phyloP scores from a whole-genome alignment of 202 grass and related monocot species.

The Bolboschoenoplectus hybrid region DNA sequence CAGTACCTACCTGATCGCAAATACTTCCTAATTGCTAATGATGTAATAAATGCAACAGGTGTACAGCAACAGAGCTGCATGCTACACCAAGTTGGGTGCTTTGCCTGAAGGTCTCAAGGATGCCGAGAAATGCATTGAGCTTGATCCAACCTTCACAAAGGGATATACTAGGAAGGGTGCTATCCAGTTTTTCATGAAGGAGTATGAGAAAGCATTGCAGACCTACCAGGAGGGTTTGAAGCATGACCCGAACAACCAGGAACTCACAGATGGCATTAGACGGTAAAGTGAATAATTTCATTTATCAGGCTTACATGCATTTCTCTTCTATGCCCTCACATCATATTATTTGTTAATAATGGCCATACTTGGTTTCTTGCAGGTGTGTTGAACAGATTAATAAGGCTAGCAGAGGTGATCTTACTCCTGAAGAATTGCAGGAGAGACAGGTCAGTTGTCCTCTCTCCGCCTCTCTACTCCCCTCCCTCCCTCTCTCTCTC shows the following conservation, averaged over 20 bases:
- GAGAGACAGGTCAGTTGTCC: constrained; percentile 75
- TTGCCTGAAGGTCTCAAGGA: constrained; percentile 95
- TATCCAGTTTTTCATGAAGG: constrained; percentile 95
- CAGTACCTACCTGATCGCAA: background rate
- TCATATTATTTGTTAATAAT: background rate
- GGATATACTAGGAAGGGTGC: constrained; percentile 93
- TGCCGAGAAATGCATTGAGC: constrained; percentile 85
- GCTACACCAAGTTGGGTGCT: constrained; percentile 84
- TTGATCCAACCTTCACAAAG: constrained; percentile 86
- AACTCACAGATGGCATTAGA: constrained; percentile 73
- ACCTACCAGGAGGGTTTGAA: constrained; percentile 90
- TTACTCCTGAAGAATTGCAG: constrained; percentile 76
- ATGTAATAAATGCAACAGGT: constrained; percentile 48
- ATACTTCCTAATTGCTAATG: background rate
- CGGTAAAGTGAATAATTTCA: constrained; percentile 38
- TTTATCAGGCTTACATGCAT: background rate
- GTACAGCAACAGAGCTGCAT: constrained; percentile 93
- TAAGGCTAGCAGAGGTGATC: constrained; percentile 78
- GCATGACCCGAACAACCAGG: constrained; percentile 78
- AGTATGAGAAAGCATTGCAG: constrained; percentile 80
- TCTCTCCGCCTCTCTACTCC: background rate
- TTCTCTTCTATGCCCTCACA: background rate
- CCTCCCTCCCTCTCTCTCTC: background rate
- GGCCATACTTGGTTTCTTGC: background rate
- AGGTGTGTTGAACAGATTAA: constrained; percentile 81